These are phyloP conservation scores for Rhododendron kiyosumense DNA, from an alignment of 148 eudicot species.

Conservation along the genomic window DNA sequence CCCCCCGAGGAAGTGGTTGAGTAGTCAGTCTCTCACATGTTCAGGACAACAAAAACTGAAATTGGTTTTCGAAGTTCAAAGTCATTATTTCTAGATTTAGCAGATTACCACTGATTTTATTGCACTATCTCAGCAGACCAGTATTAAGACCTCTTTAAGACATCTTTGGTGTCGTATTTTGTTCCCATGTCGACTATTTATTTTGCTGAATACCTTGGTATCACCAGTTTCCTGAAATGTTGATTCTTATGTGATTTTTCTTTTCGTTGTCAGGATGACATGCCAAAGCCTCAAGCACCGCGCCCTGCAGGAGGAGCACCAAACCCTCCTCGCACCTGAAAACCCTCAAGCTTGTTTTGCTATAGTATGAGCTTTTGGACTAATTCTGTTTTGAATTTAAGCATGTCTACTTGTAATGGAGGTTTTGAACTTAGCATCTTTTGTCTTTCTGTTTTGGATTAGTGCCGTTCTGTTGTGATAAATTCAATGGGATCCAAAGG, in stretches of 20 bases:
- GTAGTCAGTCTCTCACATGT: not conserved
- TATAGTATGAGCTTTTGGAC: not conserved
- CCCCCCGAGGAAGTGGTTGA: not conserved
- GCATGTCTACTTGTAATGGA: not conserved
- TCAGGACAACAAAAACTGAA: not conserved
- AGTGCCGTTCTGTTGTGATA: not conserved
- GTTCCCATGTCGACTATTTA: not conserved
- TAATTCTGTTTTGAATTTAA: not conserved
- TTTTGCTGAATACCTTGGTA: not conserved
- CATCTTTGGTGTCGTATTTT: not conserved
- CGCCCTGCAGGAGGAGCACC: conserved; percentile 23
- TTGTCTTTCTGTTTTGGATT: not conserved
- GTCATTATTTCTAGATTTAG: not conserved
- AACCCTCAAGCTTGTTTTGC: not conserved
- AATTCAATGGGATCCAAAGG: not conserved
- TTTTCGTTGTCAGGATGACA: conserved; percentile 15
- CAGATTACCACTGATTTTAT: not conserved
- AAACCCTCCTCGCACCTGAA: conserved; percentile 18
- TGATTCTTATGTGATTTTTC: not conserved
- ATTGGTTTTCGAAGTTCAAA: not conserved
- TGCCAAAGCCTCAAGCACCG: conserved; percentile 19
- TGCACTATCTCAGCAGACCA: not conserved
- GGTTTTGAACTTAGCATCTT: not conserved
- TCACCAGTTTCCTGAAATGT: not conserved
- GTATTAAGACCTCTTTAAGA: not conserved